Evolutionary conservation across 495 filamentous ascomycete genomes (phyloP).

Genomic region (Cryomyces antarcticus): DNA sequence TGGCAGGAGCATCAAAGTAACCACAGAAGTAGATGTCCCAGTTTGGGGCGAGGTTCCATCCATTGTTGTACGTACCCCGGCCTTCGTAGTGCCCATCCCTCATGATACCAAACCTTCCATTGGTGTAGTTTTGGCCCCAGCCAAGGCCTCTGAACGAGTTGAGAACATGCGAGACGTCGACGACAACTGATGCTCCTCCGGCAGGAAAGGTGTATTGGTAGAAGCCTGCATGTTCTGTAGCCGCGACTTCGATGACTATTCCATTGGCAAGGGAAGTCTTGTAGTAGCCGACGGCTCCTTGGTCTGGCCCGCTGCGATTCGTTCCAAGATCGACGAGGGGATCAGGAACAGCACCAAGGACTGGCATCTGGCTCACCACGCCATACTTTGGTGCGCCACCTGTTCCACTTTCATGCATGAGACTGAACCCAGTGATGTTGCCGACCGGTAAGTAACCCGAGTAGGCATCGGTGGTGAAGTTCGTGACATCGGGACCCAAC

Average conservation of each 20-base stretch:
- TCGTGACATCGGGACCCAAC: constrained; percentile 41
- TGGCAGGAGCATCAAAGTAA: constrained; percentile 26
- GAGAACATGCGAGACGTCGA: constrained; percentile 54
- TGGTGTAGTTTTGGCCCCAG: constrained; percentile 42
- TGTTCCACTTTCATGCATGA: constrained; percentile 50
- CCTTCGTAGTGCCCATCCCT: constrained; percentile 39
- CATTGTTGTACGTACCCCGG: constrained; percentile 40
- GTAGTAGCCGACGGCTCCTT: constrained; percentile 42
- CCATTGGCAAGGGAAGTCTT: constrained; percentile 31
- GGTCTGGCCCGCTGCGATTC: constrained; percentile 35
- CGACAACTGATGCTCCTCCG: constrained; percentile 31
- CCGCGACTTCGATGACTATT: constrained; percentile 38
- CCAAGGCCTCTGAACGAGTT: constrained; percentile 38
- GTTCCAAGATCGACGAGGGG: constrained; percentile 13
- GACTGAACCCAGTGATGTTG: constrained; percentile 44
- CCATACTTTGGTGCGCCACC: constrained; percentile 61
- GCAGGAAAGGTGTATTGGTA: constrained; percentile 40
- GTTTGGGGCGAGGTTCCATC: constrained; percentile 37
- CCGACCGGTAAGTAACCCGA: constrained; percentile 40
- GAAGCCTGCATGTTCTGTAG: constrained; percentile 40
- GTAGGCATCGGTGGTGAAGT: constrained; percentile 30
- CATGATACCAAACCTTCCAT: constrained; percentile 36
- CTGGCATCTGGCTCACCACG: constrained; percentile 45
- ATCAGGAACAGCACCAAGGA: constrained; percentile 5
- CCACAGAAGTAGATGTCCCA: constrained; percentile 58